A percentile compares a stretch with the other conserved stretches of the same genome.
These are phyloP conservation scores for Rubroboletus pulcherrimus DNA, from an alignment of 768 basidiomycete species.

Conservation along the genomic window DNA sequence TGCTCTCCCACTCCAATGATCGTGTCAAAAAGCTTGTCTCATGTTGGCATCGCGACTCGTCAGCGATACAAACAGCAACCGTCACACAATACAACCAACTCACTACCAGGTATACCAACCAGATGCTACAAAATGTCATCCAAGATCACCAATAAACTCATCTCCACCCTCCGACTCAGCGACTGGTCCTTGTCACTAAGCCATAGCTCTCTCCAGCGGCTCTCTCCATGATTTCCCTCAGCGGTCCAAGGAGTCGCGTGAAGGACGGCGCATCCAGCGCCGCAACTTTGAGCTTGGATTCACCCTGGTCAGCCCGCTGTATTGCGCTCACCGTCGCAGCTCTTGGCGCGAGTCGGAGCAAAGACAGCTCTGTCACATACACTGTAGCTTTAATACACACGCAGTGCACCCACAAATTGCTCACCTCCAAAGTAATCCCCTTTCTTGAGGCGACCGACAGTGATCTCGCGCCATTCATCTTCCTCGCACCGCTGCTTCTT, in stretches of 20 bases:
- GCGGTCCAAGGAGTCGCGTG: constrained; percentile 86
- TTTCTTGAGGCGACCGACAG: constrained; percentile 74
- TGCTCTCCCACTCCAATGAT: constrained; percentile 16
- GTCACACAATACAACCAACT: constrained; percentile 1
- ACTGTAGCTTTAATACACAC: constrained; percentile 3
- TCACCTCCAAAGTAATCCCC: constrained; percentile 98
- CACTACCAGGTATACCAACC: constrained; percentile 5
- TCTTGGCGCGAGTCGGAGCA: constrained; percentile 83
- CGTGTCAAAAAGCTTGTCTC: background rate
- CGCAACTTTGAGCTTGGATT: constrained; percentile 83
- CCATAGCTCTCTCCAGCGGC: constrained; percentile 77
- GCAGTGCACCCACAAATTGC: constrained; percentile 17
- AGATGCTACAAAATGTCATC: constrained; percentile 10
- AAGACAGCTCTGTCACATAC: constrained; percentile 68
- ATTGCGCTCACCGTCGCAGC: constrained; percentile 95
- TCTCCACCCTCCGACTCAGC: constrained; percentile 17
- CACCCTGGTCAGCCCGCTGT: constrained; percentile 37
- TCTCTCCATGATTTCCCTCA: constrained; percentile 91
- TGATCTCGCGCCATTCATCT: constrained; percentile 57
- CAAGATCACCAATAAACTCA: background rate
- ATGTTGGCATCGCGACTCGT: constrained; percentile 32
- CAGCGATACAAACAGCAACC: background rate
- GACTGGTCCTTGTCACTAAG: constrained; percentile 30
- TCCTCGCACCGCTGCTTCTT: constrained; percentile 63
- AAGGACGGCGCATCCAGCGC: constrained; percentile 92